Evolutionary conservation across 768 basidiomycete genomes (phyloP).

Genomic region (Sarcodon aspratus): DNA sequence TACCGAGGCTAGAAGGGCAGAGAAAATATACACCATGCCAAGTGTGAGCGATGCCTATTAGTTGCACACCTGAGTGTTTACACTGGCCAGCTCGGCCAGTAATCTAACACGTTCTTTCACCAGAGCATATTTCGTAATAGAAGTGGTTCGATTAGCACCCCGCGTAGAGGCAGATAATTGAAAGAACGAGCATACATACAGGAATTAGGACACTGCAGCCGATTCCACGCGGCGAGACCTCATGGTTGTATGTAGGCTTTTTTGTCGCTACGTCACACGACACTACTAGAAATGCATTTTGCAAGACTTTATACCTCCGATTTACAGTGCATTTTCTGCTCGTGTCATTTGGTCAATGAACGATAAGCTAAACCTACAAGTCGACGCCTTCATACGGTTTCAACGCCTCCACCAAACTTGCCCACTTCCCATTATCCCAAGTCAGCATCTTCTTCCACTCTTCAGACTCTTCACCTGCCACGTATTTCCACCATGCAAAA

Average conservation of each 20-base stretch:
- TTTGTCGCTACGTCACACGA: too few relatives aligned
- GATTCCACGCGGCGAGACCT: too few relatives aligned
- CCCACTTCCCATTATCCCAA: constrained; percentile 31
- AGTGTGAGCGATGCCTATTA: too few relatives aligned
- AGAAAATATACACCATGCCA: too few relatives aligned
- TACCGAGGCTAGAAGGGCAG: too few relatives aligned
- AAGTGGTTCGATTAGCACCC: constrained; percentile 19
- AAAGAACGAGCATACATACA: not conserved
- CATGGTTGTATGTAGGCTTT: too few relatives aligned
- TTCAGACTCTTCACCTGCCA: constrained; percentile 14
- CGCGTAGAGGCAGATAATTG: constrained; percentile 2
- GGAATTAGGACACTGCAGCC: not conserved
- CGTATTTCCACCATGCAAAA: constrained; percentile 23
- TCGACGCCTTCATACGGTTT: constrained; percentile 17
- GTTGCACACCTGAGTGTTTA: constrained; percentile 14
- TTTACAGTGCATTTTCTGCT: too few relatives aligned
- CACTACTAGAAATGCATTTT: too few relatives aligned
- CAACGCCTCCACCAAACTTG: constrained; percentile 17
- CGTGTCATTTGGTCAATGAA: too few relatives aligned
- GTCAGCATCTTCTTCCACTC: constrained; percentile 21
- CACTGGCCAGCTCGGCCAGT: constrained; percentile 38
- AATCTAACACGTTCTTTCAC: constrained; percentile 47
- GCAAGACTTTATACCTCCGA: too few relatives aligned
- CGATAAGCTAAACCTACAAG: too few relatives aligned
- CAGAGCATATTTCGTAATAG: constrained; percentile 35